These are phyloP conservation scores for Sophora flavescens DNA, from an alignment of 306 rosid genomes.

Conservation along the genomic window DNA sequence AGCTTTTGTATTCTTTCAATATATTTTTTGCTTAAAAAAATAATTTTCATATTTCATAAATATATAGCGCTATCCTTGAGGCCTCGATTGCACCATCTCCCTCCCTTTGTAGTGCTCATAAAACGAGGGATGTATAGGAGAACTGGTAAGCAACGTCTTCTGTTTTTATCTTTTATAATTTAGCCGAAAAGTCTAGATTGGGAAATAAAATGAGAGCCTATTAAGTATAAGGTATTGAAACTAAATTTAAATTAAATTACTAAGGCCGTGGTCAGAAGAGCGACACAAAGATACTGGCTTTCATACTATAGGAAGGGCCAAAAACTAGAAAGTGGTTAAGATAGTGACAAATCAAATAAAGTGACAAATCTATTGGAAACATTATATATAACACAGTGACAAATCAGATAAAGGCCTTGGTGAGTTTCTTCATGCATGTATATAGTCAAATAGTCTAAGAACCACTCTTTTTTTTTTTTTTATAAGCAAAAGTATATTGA, in stretches of 20 bases:
- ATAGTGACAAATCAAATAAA: neutral
- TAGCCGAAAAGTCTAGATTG: neutral
- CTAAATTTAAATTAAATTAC: neutral
- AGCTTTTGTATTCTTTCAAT: too few species aligned
- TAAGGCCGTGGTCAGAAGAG: neutral
- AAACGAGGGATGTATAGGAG: neutral
- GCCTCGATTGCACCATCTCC: neutral
- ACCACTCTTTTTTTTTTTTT: too few species aligned
- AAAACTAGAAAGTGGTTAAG: neutral
- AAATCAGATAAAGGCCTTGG: neutral
- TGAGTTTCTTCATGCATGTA: neutral
- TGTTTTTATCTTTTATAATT: neutral
- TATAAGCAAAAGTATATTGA: too few species aligned
- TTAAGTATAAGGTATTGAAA: neutral
- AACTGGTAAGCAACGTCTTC: neutral
- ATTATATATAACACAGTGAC: neutral
- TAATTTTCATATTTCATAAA: too few species aligned
- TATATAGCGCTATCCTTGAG: neutral
- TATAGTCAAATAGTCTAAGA: neutral
- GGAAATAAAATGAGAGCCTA: neutral
- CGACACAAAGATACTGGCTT: neutral
- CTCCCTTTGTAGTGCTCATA: neutral
- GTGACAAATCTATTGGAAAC: slow-evolving; percentile 45
- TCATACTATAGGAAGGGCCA: neutral
- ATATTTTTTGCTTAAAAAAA: too few species aligned